These are phyloP conservation scores for Aspergillus cejpii DNA, from an alignment of 2,329 filamentous ascomycete species.

Conservation along the genomic window DNA sequence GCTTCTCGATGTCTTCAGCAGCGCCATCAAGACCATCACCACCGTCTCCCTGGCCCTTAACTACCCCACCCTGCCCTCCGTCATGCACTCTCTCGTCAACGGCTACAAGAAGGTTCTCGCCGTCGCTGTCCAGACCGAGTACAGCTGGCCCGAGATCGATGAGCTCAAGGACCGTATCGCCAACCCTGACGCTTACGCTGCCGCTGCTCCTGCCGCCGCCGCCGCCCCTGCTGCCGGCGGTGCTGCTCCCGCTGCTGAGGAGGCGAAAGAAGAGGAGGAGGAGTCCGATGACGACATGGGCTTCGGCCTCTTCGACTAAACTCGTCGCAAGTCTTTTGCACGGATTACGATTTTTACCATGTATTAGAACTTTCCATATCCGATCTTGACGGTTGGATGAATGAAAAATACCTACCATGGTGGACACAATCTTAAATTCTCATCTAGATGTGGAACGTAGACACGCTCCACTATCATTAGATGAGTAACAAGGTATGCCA, in stretches of 20 bases:
- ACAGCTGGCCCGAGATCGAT: constrained; percentile 91
- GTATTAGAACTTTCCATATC: constrained; percentile 34
- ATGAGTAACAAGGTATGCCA: constrained; percentile 22
- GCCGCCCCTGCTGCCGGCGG: constrained; percentile 47
- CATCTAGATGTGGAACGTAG: constrained; percentile 31
- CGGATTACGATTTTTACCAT: constrained; percentile 31
- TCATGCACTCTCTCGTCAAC: constrained; percentile 96
- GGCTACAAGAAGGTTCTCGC: constrained; percentile 90
- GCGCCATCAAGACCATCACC: constrained; percentile 79
- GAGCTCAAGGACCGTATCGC: constrained; percentile 99
- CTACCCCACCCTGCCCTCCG: constrained; percentile 93
- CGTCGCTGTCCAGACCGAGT: constrained; percentile 82
- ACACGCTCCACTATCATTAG: constrained; percentile 28
- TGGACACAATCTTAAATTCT: constrained; percentile 14
- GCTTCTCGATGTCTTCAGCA: constrained; percentile 74
- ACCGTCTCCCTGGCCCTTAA: constrained; percentile 83
- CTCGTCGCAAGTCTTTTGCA: constrained; percentile 18
- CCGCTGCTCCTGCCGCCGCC: constrained; percentile 66
- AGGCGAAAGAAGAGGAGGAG: constrained; percentile 59
- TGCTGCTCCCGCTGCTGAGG: constrained; percentile 47
- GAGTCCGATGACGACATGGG: constrained; percentile 58
- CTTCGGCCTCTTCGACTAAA: constrained; percentile 73
- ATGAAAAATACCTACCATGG: constrained; percentile 30
- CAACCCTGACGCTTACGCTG: constrained; percentile 94
- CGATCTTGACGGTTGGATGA: constrained; percentile 29